Base-by-base conservation (phyloP, 1,284 basidiomycete genomes). In the Apiotrichum sp. region DNA sequence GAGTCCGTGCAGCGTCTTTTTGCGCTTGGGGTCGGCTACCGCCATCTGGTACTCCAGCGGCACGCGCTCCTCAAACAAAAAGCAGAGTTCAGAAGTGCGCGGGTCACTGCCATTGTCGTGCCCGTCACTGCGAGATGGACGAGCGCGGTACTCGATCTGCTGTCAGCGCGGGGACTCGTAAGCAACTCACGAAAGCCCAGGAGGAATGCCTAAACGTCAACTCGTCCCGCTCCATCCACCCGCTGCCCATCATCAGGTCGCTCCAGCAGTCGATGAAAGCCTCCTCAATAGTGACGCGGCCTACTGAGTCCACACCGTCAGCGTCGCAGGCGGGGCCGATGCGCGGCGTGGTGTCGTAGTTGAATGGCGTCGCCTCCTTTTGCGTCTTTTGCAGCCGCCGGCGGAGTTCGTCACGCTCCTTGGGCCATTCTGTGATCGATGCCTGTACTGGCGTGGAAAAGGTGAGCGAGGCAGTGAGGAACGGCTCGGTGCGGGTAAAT, bases 11-110 rank as follows among this genome's bases (percentile, higher is more conserved):
- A 68, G 62, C 8, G 69, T 63, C 56, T 70, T 72, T 57, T 75
- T 75, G 53, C 70, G 66, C 56, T 74, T 72, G 3, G 78, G 79
- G 50, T 78, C 70, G 8, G 83, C 81, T 0, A 93, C 81, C 56
- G 87, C 85, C 55, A 87, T 82, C 36, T 89, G 82, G 65, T 93
- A 93, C 66, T 92, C 88, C 48, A 84, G 75, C 4, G 89, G 90
- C 4, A 93, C 87, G 56, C 88, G 88, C 68, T 93, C 90, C 74
- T 93, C 89, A 64, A 89, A 91, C 6, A 93, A 78, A 52, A 92
- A 81, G 45, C 88, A 80, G 0, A 84, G 81, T 0, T 81, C 76
- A 10, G 80, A 74, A 1, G 78, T 81, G 14, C 84, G 80, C 0
- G 83, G 84, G 63, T 86, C 84, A 6, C 57, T 61, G 43, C 63